Conservation (phyloP, 163 green algal species). For the Scenedesmus sp. region DNA sequence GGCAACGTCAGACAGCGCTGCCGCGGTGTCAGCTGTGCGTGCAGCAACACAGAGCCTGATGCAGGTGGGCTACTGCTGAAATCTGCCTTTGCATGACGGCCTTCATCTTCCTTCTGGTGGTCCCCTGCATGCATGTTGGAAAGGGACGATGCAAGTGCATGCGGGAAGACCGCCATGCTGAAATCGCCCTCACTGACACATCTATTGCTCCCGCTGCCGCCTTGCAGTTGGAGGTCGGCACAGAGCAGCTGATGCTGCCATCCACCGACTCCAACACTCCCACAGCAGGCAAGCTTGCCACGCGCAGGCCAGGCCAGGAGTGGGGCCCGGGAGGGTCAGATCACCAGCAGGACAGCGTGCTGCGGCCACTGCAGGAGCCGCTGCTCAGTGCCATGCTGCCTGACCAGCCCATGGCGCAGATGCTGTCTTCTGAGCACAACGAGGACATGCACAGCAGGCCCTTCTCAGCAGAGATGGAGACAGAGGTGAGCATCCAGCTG, state of each 20-base stretch:
- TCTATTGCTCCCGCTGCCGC: not conserved
- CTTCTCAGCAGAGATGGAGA: slow-evolving; percentile 13
- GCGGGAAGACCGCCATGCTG: not conserved
- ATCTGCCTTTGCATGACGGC: too few species aligned
- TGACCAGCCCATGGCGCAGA: not conserved
- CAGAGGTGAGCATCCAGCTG: not conserved
- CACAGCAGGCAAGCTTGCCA: not conserved
- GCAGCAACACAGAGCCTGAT: slow-evolving; percentile 4
- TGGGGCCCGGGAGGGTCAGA: not conserved
- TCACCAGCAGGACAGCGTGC: not conserved
- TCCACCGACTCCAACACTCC: not conserved
- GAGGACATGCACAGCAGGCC: slow-evolving; percentile 17
- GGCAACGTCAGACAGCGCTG: not conserved
- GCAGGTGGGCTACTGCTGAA: not conserved
- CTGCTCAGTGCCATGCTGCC: not conserved
- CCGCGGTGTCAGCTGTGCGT: slow-evolving; percentile 30
- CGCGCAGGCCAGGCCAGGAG: not conserved
- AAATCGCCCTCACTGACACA: not conserved
- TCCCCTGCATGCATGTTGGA: too few species aligned
- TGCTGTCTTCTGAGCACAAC: slow-evolving; percentile 23
- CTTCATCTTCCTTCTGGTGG: too few species aligned
- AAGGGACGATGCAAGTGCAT: too few species aligned
- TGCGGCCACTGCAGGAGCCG: slow-evolving; percentile 7
- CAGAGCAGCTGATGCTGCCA: slow-evolving; percentile 41
- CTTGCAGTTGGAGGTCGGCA: slow-evolving; percentile 13